Evolutionary conservation across 768 basidiomycete species (phyloP).

Genomic region (Mycena chlorophos): DNA sequence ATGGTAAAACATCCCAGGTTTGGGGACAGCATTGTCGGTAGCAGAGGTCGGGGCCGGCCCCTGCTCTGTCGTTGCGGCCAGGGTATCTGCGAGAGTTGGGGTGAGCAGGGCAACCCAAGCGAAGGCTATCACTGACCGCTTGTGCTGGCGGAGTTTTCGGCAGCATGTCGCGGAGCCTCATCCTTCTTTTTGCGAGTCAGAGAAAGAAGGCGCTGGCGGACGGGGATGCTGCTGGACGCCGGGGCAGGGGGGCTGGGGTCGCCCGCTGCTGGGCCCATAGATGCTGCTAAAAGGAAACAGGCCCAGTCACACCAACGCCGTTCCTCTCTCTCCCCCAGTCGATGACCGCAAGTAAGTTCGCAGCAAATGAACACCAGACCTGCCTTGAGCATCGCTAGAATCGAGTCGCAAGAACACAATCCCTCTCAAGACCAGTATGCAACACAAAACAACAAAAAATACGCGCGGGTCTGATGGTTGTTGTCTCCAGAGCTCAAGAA

Average conservation of each 20-base stretch:
- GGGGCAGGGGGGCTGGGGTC: constrained; percentile 9
- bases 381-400: constrained; percentile 3
- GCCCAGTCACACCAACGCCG: background rate
- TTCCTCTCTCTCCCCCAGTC: background rate
- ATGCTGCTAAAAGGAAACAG: constrained; percentile 5
- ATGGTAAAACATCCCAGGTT: constrained; percentile 47
- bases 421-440: constrained; percentile 23
- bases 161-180: constrained; percentile 22
- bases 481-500: constrained; percentile 69
- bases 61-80: constrained; percentile 20
- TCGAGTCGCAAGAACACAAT: constrained; percentile 12
- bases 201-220: constrained; percentile 22
- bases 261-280: constrained; percentile 2
- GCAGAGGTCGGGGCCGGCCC: constrained; percentile 28
- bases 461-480: background rate
- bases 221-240: constrained; percentile 9
- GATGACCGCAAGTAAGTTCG: constrained; percentile 18
- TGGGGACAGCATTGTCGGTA: too few relatives aligned
- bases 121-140: constrained; percentile 25
- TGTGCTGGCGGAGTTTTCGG: constrained; percentile 28
- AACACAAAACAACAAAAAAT: background rate
- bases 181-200: constrained; percentile 23
- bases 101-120: constrained; percentile 5
- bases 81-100: constrained; percentile 21
- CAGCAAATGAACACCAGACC: background rate